phyloP scores from a whole-genome alignment of 1,139 yeast species.

The Hansenula sp. region DNA sequence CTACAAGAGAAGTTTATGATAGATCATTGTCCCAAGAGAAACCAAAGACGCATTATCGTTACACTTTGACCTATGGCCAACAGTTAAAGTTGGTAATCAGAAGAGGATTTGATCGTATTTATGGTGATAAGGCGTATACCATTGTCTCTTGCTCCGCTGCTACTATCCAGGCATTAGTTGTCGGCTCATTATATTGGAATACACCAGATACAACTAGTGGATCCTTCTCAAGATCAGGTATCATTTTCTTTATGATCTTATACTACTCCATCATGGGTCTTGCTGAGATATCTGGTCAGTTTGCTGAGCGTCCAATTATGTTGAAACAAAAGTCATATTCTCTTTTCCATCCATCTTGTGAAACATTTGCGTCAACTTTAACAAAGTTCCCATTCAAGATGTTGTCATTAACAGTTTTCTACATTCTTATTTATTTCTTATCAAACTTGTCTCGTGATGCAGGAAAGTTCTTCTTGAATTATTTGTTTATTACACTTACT shows the following conservation, averaged over 20 bases:
- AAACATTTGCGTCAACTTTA: constrained; percentile 43
- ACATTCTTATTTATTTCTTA: constrained; percentile 47
- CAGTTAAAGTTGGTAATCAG: constrained; percentile 44
- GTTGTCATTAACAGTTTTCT: constrained; percentile 39
- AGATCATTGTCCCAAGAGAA: constrained; percentile 38
- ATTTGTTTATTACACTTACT: constrained; percentile 39
- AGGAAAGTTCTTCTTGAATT: constrained; percentile 50
- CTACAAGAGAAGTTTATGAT: constrained; percentile 34
- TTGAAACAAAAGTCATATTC: constrained; percentile 55
- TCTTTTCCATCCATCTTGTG: constrained; percentile 58
- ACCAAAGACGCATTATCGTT: constrained; percentile 38
- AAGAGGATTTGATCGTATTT: constrained; percentile 48
- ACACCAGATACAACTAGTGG: constrained; percentile 34
- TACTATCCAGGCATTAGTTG: constrained; percentile 45
- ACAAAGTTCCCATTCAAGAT: constrained; percentile 47
- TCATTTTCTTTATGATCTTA: constrained; percentile 47
- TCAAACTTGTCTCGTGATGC: constrained; percentile 47
- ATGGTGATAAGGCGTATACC: constrained; percentile 48
- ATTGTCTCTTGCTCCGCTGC: constrained; percentile 44
- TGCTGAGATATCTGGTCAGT: constrained; percentile 49
- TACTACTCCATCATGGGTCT: constrained; percentile 53
- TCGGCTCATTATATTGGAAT: constrained; percentile 43
- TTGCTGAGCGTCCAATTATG: constrained; percentile 47
- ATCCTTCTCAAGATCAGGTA: constrained; percentile 58
- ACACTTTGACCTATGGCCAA: constrained; percentile 39